phyloP scores from a whole-genome alignment of 2,329 filamentous ascomycete species.

The Septoria linicola region DNA sequence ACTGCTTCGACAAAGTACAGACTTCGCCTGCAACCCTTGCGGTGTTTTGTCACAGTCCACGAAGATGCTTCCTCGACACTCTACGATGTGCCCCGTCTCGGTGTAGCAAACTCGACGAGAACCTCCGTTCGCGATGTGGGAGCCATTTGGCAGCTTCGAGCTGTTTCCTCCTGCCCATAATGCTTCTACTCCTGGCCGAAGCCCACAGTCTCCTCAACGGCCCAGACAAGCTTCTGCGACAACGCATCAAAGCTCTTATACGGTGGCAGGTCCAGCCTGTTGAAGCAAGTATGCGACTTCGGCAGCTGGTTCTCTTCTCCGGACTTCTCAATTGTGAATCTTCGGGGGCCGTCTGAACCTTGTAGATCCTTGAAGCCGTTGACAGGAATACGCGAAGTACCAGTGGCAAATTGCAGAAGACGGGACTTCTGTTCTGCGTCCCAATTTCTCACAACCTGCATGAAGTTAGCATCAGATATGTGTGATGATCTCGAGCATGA shows the following conservation, averaged over 20 bases:
- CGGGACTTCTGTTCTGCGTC: slow-evolving; percentile 98
- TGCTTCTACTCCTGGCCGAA: slow-evolving; percentile 88
- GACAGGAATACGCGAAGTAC: slow-evolving; percentile 95
- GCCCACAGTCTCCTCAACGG: slow-evolving; percentile 97
- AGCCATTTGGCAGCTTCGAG: background rate
- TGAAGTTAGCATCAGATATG: slow-evolving; percentile 21
- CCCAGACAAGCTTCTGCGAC: slow-evolving; percentile 88
- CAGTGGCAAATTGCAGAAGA: slow-evolving; percentile 92
- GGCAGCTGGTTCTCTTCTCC: slow-evolving; percentile 87
- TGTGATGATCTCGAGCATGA: background rate
- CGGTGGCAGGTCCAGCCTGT: slow-evolving; percentile 88
- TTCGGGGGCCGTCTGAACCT: slow-evolving; percentile 88
- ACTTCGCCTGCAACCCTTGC: background rate
- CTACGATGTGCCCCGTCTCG: background rate
- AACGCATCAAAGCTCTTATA: slow-evolving; percentile 87
- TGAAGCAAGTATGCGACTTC: slow-evolving; percentile 99
- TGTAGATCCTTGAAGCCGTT: slow-evolving; percentile 99
- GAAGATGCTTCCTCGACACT: too few relatives aligned
- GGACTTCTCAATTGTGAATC: slow-evolving; percentile 98
- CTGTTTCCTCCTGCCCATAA: background rate
- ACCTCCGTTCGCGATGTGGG: background rate
- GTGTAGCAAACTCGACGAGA: background rate
- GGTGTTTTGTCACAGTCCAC: too few relatives aligned
- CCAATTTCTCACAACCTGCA: slow-evolving; percentile 80
- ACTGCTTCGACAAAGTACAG: background rate